Base-by-base conservation (phyloP, 2,329 filamentous ascomycete genomes). In the Fusarium begoniae region DNA sequence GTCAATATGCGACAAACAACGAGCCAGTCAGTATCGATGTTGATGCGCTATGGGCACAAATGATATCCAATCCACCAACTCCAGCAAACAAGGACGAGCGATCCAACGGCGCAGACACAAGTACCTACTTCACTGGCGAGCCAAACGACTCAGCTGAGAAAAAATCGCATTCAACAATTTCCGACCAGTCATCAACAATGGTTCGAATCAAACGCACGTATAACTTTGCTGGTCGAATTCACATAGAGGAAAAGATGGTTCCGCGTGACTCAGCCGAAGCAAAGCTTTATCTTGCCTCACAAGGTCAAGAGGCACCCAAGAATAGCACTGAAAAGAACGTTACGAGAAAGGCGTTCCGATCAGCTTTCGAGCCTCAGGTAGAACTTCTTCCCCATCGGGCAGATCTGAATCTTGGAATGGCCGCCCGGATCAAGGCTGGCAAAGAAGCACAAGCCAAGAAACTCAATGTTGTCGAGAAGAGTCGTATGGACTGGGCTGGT, bases 221-320 rank as follows among this genome's bases (percentile, higher is more conserved):
- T 82, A 92, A 92, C 76, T 94, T 94, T 75, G 93, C 92, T 41
- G 93, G 92, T 37, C 90, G 92, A 77, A 86, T 92, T 18, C 90
- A 93, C 76, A 92, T 88, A 1, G 92, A 94, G 77, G 91, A 93
- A 79, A 94, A 93, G 79, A 83, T 91, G 17, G 90, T 94, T 3
- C 84, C 89, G 8, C 86, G 88, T 50, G 86, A 90, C 77, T 92
- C 90, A 1, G 90, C 90, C 61, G 91, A 93, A 79, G 91, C 90
- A 48, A 89, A 87, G 71, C 85, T 92, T 17, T 91, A 90, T 74
- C 85, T 92, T 20, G 88, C 88, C 4, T 88, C 88, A 2, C 83
- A 86, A 61, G 83, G 82, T 6, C 57, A 77, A 17, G 70, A 66
- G 8, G 59, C 73, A 7, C 26, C 73, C 8, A 77, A 82, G 28